Evolutionary conservation across 352 stramenopile genomes (phyloP), one percentile per base, ranked within the genome.

Genomic region (Globisporangium viniferum): DNA sequence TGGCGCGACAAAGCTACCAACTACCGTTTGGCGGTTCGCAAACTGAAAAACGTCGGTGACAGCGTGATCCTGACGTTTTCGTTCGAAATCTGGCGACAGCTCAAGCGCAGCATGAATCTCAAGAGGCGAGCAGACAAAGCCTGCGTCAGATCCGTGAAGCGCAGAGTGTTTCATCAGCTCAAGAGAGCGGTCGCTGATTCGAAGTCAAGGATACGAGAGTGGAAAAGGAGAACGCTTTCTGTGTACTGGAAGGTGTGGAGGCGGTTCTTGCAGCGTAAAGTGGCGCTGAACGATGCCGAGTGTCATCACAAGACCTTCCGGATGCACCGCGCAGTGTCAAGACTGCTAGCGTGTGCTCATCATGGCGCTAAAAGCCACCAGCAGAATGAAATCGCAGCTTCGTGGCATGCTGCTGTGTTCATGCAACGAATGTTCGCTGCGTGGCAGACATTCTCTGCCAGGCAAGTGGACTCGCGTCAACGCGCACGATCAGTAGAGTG

Each of bases 241-340:
- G 35, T 56, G 35, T 35, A 15, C 7, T 67, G 62, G 62, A 15
- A 14, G 18, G 18, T 9, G 12, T 67, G 62, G 62, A 15, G 54
- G 35, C 33, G 36, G 2, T 59, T 67, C 24, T 24, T 67, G 31
- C 14, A 31, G 22, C 62, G 15, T 2, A 31, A 35, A 24, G 7
- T 27, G n/a, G 14, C 36, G 1, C 5, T 61, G 8, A 18, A 39
- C 7, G 22, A 55, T 59, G 61, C 61, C 15, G 48, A 22, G 4
- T 22, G 24, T 4, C 61, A 59, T 27, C 56, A 36, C 27, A 29
- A 20, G 15, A 33, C 24, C 3, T 31, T 49, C 10, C 33, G 49
- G 29, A 48, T n/a, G 31, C 49, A 53, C 3, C 33, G 49, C n/a
- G 49, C 49, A 5, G 49, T 60, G 5, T 57, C 29, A 18, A 59